A percentile compares a stretch with the other conserved stretches of the same genome.
Evolutionary conservation across 1,139 yeast genomes (phyloP).

Genomic region (Geotrichum siamense): DNA sequence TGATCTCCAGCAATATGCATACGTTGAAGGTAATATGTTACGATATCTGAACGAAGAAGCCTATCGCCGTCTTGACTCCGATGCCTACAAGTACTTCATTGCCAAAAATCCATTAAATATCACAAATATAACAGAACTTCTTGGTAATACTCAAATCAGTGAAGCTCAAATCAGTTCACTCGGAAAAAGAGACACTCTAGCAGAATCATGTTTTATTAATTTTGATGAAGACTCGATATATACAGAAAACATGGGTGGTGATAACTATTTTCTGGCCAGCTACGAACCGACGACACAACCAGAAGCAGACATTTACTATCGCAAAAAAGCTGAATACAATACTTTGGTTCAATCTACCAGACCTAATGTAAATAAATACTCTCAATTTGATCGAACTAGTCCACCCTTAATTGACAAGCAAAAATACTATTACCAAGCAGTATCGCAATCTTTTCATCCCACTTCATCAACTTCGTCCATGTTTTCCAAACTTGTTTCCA

Average conservation of each 20-base stretch:
- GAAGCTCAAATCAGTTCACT: neutral
- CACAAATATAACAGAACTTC: too few species aligned
- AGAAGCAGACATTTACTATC: neutral
- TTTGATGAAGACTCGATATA: neutral
- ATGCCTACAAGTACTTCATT: conserved; percentile 4
- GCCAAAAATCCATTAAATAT: too few species aligned
- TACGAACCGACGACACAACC: neutral
- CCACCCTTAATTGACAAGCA: neutral
- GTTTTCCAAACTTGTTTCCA: too few species aligned
- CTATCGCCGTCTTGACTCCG: conserved; percentile 5
- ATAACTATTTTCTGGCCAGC: neutral
- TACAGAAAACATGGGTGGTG: neutral
- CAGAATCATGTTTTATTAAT: neutral
- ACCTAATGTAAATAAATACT: neutral
- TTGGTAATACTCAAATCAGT: neutral
- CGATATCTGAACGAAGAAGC: conserved; percentile 11
- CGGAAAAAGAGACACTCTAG: conserved; percentile 1
- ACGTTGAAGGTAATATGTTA: neutral
- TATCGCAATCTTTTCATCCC: neutral
- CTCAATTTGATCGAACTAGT: neutral
- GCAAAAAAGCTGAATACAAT: neutral
- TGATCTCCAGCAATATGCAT: neutral
- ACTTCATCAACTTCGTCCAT: neutral
- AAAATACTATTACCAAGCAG: neutral
- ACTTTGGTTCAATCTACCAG: neutral